These are phyloP conservation scores for Turnera subulata DNA, from an alignment of 345 rosid genomes.

Conservation along the genomic window DNA sequence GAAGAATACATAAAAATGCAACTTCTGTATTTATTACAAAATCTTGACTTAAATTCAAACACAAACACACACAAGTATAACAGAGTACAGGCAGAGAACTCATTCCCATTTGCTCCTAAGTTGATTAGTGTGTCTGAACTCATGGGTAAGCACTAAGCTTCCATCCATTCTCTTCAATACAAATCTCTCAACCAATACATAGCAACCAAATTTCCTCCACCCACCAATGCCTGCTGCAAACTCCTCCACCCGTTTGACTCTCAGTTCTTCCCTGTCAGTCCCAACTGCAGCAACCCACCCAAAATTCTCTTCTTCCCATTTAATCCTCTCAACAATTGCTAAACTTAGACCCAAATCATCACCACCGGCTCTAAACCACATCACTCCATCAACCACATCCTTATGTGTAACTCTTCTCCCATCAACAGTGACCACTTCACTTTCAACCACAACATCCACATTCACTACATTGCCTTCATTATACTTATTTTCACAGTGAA, in stretches of 20 bases:
- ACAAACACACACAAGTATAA: no score
- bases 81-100: no score
- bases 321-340: conserved; percentile 16
- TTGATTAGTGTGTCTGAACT: conserved; percentile 12
- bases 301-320: conserved; percentile 7
- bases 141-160: conserved; percentile 4
- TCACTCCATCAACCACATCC: not conserved
- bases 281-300: conserved; percentile 7
- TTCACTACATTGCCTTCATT: not conserved
- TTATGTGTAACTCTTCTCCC: not conserved
- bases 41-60: no score
- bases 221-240: not conserved
- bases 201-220: conserved; percentile 19
- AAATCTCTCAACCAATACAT: conserved; percentile 22
- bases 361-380: conserved; percentile 4
- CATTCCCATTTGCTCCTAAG: conserved; percentile 11
- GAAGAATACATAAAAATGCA: no score
- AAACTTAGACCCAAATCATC: conserved; percentile 12
- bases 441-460: conserved; percentile 9
- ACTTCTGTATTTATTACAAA: no score
- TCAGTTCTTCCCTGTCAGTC: conserved; percentile 1
- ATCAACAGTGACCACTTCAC: not conserved
- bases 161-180: conserved; percentile 18
- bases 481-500: not conserved
- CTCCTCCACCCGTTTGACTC: conserved; percentile 2